phyloP scores from a whole-genome alignment of 257 asterid species.

The Craterostigma plantagineum region DNA sequence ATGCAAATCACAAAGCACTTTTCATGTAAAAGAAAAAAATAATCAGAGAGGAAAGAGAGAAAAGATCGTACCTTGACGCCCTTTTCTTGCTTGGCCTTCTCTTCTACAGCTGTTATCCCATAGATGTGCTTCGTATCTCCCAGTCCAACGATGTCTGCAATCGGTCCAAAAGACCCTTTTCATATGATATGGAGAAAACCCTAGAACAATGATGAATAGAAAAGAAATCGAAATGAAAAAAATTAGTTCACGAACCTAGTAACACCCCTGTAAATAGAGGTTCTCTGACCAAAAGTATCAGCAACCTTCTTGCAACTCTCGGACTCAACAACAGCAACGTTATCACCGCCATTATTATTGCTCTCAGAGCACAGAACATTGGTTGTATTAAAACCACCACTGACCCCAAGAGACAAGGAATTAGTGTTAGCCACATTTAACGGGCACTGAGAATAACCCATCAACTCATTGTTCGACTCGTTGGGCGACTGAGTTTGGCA shows the following conservation, averaged over 20 bases:
- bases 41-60: not conserved
- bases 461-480: conserved; percentile 53
- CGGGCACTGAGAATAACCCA: conserved; percentile 24
- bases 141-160: conserved; percentile 94
- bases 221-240: not conserved
- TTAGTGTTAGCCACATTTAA: conserved; percentile 3
- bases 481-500: conserved; percentile 39
- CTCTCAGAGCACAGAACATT: too few species aligned
- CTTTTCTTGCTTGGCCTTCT: conserved; percentile 97
- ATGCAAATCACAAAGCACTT: not conserved
- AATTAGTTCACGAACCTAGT: conserved; percentile 32
- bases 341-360: conserved; percentile 12
- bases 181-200: not conserved
- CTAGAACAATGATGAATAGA: not conserved
- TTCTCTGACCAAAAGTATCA: conserved; percentile 84
- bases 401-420: too few species aligned
- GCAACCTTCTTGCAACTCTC: conserved; percentile 40
- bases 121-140: conserved; percentile 98
- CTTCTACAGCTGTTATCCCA: conserved; percentile 99
- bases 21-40: not conserved
- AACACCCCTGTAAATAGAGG: conserved; percentile 91
- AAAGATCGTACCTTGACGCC: conserved; percentile 82
- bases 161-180: too few species aligned
- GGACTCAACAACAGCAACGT: conserved; percentile 27
- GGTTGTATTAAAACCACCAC: too few species aligned